Evolutionary conservation across 139 green algal genomes (phyloP).

Genomic region (Chlamydomonas schloesseri): DNA sequence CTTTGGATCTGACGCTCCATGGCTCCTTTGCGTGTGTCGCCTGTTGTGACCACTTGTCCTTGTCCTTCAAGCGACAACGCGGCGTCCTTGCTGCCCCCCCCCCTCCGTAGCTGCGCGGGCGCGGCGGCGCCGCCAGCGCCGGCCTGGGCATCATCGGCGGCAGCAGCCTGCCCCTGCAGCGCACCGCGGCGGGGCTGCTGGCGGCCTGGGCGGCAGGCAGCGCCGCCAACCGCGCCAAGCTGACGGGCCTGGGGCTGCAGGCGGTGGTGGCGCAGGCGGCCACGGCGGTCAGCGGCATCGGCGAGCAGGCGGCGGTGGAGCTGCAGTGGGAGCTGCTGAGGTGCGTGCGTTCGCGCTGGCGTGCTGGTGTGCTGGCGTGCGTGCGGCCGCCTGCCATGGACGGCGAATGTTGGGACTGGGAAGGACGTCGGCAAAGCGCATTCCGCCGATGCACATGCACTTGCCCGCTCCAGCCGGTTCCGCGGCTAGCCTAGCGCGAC

Average conservation of each 20-base stretch:
- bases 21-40: too few relatives aligned
- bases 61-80: too few relatives aligned
- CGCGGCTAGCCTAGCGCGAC: too few relatives aligned
- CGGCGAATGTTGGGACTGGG: too few relatives aligned
- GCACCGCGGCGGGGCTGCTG: conserved; percentile 33
- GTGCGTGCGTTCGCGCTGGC: not conserved
- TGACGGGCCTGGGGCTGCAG: conserved; percentile 57
- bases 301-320: conserved; percentile 16
- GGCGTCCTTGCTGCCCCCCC: too few relatives aligned
- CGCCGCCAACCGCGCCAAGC: conserved; percentile 57
- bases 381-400: not conserved
- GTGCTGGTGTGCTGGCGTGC: not conserved
- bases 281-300: conserved; percentile 28
- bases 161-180: conserved; percentile 39
- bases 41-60: too few relatives aligned
- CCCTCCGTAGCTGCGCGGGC: conserved; percentile 3
- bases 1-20: too few relatives aligned
- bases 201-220: conserved; percentile 57
- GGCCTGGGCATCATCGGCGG: not conserved
- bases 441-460: too few relatives aligned
- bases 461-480: too few relatives aligned
- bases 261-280: conserved; percentile 48
- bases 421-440: too few relatives aligned
- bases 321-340: conserved; percentile 57
- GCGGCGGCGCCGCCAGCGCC: not conserved